A percentile compares a stretch with the other conserved stretches of the same genome.
These are phyloP conservation scores for Picea glauca DNA, from an alignment of 75 land plant genomes.

Conservation along the genomic window DNA sequence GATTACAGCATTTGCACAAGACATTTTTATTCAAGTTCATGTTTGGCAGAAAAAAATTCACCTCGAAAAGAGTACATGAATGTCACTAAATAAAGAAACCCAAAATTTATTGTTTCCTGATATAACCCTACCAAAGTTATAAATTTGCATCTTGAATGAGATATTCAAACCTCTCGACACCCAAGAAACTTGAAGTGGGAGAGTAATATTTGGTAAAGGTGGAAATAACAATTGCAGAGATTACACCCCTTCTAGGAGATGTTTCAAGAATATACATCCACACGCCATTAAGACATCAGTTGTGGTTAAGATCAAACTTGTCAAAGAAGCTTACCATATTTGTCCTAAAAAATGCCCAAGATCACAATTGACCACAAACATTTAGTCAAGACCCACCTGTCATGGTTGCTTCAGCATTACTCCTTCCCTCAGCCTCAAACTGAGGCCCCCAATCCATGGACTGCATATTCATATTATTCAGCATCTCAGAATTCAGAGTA, in stretches of 20 bases:
- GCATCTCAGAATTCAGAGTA: slow-evolving; percentile 20
- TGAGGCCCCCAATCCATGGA: slow-evolving; percentile 25
- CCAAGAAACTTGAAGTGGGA: neutral
- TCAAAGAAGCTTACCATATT: neutral
- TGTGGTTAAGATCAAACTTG: neutral
- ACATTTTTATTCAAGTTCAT: too few species aligned
- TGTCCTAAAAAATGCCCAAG: neutral
- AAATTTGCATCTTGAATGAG: too few species aligned
- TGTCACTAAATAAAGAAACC: too few species aligned
- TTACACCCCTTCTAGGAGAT: neutral
- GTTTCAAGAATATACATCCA: neutral
- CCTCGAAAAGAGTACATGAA: too few species aligned
- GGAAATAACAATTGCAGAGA: neutral
- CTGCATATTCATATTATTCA: slow-evolving; percentile 19
- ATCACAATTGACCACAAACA: neutral
- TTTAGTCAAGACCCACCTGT: neutral
- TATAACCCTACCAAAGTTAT: too few species aligned
- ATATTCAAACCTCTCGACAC: neutral
- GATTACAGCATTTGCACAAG: too few species aligned
- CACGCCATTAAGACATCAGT: neutral
- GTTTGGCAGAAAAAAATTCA: too few species aligned
- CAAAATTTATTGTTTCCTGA: too few species aligned
- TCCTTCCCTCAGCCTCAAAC: neutral
- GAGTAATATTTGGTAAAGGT: neutral
- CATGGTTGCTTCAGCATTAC: neutral